A percentile compares a stretch with the other conserved stretches of the same genome.
Conservation (phyloP, 257 asterid species). For the Solanum chilense region DNA sequence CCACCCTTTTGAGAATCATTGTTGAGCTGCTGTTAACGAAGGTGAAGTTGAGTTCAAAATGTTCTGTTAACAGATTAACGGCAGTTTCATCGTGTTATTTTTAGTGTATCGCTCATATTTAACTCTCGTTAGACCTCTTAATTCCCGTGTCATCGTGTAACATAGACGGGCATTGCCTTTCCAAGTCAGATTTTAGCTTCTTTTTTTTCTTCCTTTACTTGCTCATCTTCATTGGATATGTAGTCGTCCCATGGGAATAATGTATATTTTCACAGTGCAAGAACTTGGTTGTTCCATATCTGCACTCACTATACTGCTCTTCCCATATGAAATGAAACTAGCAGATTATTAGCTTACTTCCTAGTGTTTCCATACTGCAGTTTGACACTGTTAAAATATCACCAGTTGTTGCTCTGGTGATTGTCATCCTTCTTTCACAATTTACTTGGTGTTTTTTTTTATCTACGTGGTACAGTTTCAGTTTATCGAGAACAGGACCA, state of each 20-base stretch:
- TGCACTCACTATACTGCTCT: background rate
- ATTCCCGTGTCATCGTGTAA: background rate
- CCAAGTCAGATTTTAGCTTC: background rate
- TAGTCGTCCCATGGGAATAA: background rate
- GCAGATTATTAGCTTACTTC: background rate
- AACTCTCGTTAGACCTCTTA: background rate
- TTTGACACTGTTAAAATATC: background rate
- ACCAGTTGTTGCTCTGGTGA: background rate
- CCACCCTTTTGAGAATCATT: background rate
- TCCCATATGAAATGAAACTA: background rate
- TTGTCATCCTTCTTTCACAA: background rate
- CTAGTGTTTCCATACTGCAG: background rate
- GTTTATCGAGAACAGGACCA: accelerated
- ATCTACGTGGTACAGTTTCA: background rate
- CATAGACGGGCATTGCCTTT: background rate
- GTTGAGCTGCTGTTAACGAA: background rate
- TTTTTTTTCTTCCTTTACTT: background rate
- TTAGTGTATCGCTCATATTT: background rate
- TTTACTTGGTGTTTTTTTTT: background rate
- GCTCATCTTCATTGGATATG: background rate
- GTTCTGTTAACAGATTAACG: background rate
- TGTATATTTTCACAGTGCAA: background rate
- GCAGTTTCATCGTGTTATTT: background rate
- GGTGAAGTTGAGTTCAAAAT: background rate
- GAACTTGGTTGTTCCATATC: background rate